Conservation (phyloP, 192 early-diverging fungal species). For the Polychytrium aggregatum region DNA sequence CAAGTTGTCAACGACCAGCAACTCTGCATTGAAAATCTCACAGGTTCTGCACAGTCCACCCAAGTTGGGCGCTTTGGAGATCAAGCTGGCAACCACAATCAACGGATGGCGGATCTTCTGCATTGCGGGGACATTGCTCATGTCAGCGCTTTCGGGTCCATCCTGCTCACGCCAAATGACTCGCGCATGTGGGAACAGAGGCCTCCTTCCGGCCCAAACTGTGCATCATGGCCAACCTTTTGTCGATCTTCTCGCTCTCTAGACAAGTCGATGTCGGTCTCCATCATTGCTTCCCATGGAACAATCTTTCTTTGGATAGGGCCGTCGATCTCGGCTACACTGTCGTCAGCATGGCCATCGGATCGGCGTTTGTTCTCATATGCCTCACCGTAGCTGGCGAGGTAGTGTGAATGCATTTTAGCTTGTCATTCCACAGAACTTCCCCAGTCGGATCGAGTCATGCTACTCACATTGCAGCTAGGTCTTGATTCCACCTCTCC, state of each 20-base stretch:
- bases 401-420: neutral
- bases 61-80: conserved; percentile 43
- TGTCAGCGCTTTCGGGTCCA: too few species aligned
- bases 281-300: conserved; percentile 47
- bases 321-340: conserved; percentile 2
- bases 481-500: neutral
- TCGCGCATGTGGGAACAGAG: too few species aligned
- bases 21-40: conserved; percentile 51
- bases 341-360: neutral
- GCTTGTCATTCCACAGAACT: neutral
- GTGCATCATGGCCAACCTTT: neutral
- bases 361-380: neutral
- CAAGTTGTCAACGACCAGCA: conserved; percentile 28
- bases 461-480: conserved; percentile 3
- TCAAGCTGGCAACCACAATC: conserved; percentile 45
- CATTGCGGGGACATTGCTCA: too few species aligned
- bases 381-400: neutral
- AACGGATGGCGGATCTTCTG: conserved; percentile 28
- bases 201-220: too few species aligned
- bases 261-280: conserved; percentile 39
- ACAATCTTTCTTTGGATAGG: conserved; percentile 47
- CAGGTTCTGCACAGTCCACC: conserved; percentile 46
- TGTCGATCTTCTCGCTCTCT: conserved; percentile 13
- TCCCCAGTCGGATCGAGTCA: conserved; percentile 1
- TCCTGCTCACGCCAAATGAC: too few species aligned